Evolutionary conservation across 306 rosid species (phyloP).

Genomic region (Quercus robur): DNA sequence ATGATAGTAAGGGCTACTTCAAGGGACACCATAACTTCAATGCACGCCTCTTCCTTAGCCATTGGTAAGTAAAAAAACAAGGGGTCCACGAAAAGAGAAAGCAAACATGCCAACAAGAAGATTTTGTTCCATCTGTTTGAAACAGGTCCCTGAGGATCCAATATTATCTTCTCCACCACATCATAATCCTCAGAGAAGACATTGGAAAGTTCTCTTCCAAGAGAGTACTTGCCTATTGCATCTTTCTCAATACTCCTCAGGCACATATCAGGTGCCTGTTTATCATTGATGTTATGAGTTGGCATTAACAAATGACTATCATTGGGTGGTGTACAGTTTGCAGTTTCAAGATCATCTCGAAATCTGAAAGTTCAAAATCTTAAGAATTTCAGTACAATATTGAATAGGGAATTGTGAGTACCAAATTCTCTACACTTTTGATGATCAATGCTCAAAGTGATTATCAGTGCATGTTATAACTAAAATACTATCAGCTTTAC

Average conservation of each 20-base stretch:
- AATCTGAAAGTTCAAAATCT: constrained; percentile 33
- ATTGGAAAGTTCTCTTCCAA: constrained; percentile 42
- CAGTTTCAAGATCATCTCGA: constrained; percentile 37
- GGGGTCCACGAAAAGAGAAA: constrained; percentile 61
- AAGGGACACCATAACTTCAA: constrained; percentile 32
- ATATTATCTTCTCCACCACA: constrained; percentile 33
- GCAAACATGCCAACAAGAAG: constrained; percentile 51
- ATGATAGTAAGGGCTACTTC: constrained; percentile 46
- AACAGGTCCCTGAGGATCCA: constrained; percentile 52
- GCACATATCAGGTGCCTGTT: neutral
- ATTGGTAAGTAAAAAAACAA: constrained; percentile 55
- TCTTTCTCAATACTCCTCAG: constrained; percentile 4
- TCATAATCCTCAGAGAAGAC: constrained; percentile 69
- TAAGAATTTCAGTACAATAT: constrained; percentile 20
- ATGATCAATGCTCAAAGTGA: neutral
- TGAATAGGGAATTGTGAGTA: neutral
- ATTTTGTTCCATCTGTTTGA: constrained; percentile 48
- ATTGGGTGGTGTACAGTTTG: constrained; percentile 18
- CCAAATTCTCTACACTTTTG: neutral
- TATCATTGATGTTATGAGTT: constrained; percentile 9
- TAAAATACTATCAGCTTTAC: neutral
- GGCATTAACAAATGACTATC: constrained; percentile 9
- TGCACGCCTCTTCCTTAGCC: constrained; percentile 40
- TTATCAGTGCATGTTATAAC: neutral
- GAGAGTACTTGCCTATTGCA: constrained; percentile 6